Conservation (phyloP, 148 eudicot species). For the Pharnaceum exiguum region DNA sequence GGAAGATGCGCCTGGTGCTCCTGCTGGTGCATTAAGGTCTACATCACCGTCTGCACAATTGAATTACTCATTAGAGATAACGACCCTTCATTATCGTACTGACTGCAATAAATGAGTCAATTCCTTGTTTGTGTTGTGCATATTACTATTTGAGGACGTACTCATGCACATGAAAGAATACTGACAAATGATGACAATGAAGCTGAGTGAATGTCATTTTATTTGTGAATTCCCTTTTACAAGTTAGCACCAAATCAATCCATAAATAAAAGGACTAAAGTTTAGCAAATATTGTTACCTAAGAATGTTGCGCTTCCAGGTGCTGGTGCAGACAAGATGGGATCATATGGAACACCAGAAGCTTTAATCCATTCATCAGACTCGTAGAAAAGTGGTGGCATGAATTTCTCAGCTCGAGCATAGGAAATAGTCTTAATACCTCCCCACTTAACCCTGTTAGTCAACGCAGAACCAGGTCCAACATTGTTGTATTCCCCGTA, state of each 20-base stretch:
- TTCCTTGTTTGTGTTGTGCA: not conserved
- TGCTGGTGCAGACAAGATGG: slow-evolving; percentile 9
- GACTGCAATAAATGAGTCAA: not conserved
- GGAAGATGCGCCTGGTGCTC: slow-evolving; percentile 12
- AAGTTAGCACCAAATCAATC: too few species aligned
- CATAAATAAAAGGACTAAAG: too few species aligned
- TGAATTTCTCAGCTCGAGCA: slow-evolving; percentile 24
- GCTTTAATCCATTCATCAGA: slow-evolving; percentile 29
- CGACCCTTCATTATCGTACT: not conserved
- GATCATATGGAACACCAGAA: slow-evolving; percentile 34
- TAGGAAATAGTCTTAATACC: slow-evolving; percentile 22
- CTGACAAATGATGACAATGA: too few species aligned
- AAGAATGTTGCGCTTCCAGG: not conserved
- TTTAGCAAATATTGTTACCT: not conserved
- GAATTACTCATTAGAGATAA: too few species aligned
- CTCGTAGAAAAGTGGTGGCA: slow-evolving; percentile 18
- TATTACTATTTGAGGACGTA: too few species aligned
- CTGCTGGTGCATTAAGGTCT: slow-evolving; percentile 25
- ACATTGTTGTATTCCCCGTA: slow-evolving; percentile 53
- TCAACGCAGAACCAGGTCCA: slow-evolving; percentile 39
- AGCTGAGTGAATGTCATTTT: too few species aligned
- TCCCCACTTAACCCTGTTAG: slow-evolving; percentile 41
- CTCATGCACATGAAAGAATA: too few species aligned
- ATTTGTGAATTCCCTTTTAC: too few species aligned
- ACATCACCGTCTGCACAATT: slow-evolving; percentile 15